Base-by-base conservation (phyloP, 2,329 filamentous ascomycete genomes). In the Lachnum nothofagi region DNA sequence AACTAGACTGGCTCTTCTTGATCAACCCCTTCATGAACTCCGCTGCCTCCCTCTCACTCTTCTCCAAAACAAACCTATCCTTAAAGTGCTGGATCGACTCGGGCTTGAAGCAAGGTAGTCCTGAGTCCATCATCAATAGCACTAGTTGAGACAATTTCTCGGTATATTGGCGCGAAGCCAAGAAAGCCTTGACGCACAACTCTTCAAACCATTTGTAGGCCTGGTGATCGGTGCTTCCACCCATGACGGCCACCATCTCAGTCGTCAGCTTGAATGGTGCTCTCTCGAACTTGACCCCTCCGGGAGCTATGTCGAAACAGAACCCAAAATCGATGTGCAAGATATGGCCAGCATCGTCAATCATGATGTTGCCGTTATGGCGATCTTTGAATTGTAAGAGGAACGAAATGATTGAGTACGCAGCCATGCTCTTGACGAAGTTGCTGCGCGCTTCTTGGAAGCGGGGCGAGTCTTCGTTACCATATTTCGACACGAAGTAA, bases 241-340 rank as follows among this genome's bases (percentile, higher is more conserved):
- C 91, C 91, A 99, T 97, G 60, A 99, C 93, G n/a, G 91, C 88
- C 51, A 98, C 79, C 94, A 98, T 98, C 67, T 99, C 93, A 6
- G 83, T 80, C 1, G 93, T 98, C 46, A 99, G 81, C 72, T 99
- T 99, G 78, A 99, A 99, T 0, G 93, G 93, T 0, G 93, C 93
- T 20, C 93, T 86, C 74, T 99, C 93, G 65, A 99, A 99, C 60
- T 91, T 91, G 63, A 98, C 90, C 52, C 94, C 93, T 41, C 93
- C 93, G 0, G 93, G 93, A 1, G 91, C 93, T 60, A 98, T 97
- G 65, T 98, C 94, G 70, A 99, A 98, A 72, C 91, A 97, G 78
- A 98, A 99, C 8, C 93, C 93, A 64, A 98, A 98, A 68, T 98
- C 93, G 60, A 98, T 97, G 72, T 98, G 93, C 46, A 98, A 80